A percentile compares a stretch with the other conserved stretches of the same genome.
Evolutionary conservation across 2,329 filamentous ascomycete genomes (phyloP).

Genomic region (Phialophora verrucosa): DNA sequence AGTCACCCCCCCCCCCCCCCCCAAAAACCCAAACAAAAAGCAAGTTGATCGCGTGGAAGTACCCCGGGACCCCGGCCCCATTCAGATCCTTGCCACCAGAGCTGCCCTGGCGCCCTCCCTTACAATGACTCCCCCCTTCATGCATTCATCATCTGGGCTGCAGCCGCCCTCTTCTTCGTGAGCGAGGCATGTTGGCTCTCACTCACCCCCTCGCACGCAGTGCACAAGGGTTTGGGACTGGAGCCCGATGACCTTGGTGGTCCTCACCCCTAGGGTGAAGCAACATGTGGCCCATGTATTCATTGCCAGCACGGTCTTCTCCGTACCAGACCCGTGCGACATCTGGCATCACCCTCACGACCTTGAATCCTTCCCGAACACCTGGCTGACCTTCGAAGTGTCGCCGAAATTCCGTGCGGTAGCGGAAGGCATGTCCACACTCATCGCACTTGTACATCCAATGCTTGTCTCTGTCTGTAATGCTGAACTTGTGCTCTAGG

Average conservation of each 20-base stretch:
- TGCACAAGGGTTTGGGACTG: not conserved
- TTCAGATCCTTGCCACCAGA: not conserved
- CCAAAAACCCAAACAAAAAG: no score
- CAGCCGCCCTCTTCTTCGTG: not conserved
- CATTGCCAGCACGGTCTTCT: slow-evolving; percentile 3
- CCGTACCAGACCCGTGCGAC: slow-evolving; percentile 5
- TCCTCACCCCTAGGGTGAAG: not conserved
- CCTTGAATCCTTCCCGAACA: slow-evolving; percentile 1
- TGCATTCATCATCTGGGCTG: not conserved
- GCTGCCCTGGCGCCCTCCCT: not conserved
- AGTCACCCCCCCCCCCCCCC: no score
- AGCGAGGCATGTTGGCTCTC: not conserved
- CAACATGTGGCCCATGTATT: slow-evolving; percentile 10
- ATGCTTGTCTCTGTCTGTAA: not conserved
- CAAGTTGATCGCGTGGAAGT: no score
- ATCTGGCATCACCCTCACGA: slow-evolving; percentile 3
- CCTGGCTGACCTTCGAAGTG: not conserved
- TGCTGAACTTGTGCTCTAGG: not conserved
- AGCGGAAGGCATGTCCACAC: slow-evolving; percentile 3
- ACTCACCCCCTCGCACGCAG: not conserved
- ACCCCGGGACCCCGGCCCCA: no score
- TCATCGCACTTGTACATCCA: slow-evolving; percentile 13
- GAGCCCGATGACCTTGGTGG: no score
- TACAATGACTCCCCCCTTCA: not conserved
- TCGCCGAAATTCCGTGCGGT: not conserved